These are phyloP conservation scores for Wallacemonas sp. DNA, from an alignment of 208 protist genomes.

Conservation along the genomic window DNA sequence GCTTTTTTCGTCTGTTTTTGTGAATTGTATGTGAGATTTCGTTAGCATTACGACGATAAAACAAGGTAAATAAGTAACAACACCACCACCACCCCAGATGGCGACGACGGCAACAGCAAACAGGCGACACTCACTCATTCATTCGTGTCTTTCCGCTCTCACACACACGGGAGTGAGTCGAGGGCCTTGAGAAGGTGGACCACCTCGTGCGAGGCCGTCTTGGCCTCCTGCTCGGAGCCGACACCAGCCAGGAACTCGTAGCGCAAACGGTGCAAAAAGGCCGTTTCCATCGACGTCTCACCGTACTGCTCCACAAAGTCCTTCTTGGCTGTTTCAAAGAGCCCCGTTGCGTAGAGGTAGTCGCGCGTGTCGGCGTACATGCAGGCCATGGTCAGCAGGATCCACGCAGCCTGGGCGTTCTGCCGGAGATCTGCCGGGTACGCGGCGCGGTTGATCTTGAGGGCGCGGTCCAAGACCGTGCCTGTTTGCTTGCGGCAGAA, in stretches of 20 bases:
- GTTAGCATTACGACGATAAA: slow-evolving; percentile 3
- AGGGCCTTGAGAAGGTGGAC: slow-evolving; percentile 65
- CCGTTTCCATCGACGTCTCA: slow-evolving; percentile 52
- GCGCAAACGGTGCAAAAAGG: slow-evolving; percentile 57
- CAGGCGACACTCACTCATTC: too few relatives aligned
- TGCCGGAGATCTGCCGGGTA: slow-evolving; percentile 54
- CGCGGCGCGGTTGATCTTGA: slow-evolving; percentile 73
- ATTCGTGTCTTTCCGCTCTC: too few relatives aligned
- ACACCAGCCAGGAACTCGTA: slow-evolving; percentile 88
- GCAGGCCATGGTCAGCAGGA: slow-evolving; percentile 72
- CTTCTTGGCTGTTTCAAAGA: slow-evolving; percentile 81
- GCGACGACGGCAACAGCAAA: not conserved
- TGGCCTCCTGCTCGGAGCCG: slow-evolving; percentile 83
- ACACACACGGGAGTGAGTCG: slow-evolving; percentile 43
- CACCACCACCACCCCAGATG: too few relatives aligned
- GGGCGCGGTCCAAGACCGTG: slow-evolving; percentile 63
- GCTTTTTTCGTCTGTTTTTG: too few relatives aligned
- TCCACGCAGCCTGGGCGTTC: slow-evolving; percentile 64
- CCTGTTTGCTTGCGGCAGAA: slow-evolving; percentile 50
- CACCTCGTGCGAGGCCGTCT: slow-evolving; percentile 73
- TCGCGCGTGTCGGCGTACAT: slow-evolving; percentile 88
- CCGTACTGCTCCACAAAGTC: slow-evolving; percentile 62
- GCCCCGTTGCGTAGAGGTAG: slow-evolving; percentile 86
- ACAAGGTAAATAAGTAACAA: not conserved
- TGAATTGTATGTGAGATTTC: slow-evolving; percentile 1